These are phyloP conservation scores for Arabidopsis arenosa DNA, from an alignment of 345 rosid species.

Conservation along the genomic window DNA sequence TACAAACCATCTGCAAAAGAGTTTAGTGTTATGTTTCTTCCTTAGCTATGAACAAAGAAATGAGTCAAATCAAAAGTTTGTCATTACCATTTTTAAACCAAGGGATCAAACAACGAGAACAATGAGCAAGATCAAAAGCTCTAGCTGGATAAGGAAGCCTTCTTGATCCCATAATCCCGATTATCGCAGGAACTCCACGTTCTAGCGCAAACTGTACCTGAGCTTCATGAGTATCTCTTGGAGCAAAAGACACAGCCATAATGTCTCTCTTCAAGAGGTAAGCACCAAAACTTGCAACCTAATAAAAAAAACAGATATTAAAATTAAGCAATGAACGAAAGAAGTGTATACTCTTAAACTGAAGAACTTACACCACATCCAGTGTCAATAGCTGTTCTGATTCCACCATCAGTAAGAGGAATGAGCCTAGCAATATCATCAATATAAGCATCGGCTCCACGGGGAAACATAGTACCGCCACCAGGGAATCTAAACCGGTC, in stretches of 20 bases:
- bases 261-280: slow-evolving; percentile 85
- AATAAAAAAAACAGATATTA: neutral
- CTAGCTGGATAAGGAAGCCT: slow-evolving; percentile 95
- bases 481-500: slow-evolving; percentile 95
- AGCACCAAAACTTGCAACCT: slow-evolving; percentile 99
- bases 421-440: slow-evolving; percentile 79
- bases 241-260: slow-evolving; percentile 87
- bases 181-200: slow-evolving; percentile 97
- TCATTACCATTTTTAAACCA: slow-evolving; percentile 69
- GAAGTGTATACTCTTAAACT: neutral
- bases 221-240: slow-evolving; percentile 97
- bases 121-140: slow-evolving; percentile 97
- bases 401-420: slow-evolving; percentile 73
- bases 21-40: slow-evolving; percentile 25
- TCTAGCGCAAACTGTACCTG: slow-evolving; percentile 97
- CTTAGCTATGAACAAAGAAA: slow-evolving; percentile 1
- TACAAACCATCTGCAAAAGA: slow-evolving; percentile 73
- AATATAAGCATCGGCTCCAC: slow-evolving; percentile 94
- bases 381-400: slow-evolving; percentile 92
- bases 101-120: slow-evolving; percentile 96
- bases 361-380: slow-evolving; percentile 88
- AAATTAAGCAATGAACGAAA: neutral
- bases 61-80: neutral
- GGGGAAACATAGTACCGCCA: slow-evolving; percentile 95
- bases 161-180: slow-evolving; percentile 81